Conservation (phyloP, 805 yeast species). For the Cyberlindnera bimundalis region DNA sequence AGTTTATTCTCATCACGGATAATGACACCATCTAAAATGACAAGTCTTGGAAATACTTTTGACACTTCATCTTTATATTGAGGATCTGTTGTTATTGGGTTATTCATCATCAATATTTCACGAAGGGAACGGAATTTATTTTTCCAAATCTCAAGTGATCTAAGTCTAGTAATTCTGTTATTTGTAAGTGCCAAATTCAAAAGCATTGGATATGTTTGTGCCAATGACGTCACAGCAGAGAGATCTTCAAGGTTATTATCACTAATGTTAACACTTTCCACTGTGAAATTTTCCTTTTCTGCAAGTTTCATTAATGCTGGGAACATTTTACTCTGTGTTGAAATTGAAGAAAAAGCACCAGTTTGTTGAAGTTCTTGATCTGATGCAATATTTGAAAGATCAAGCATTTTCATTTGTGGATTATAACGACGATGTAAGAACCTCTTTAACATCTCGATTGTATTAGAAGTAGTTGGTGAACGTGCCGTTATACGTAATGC, state of each 20-base stretch:
- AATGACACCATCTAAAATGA: conserved; percentile 71
- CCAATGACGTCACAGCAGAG: conserved; percentile 54
- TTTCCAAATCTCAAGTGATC: conserved; percentile 69
- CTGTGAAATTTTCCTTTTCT: conserved; percentile 42
- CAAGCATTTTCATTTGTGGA: conserved; percentile 59
- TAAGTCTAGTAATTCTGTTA: conserved; percentile 59
- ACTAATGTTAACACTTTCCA: conserved; percentile 70
- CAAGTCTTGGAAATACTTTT: conserved; percentile 72
- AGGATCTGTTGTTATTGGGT: conserved; percentile 58
- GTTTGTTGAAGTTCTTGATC: conserved; percentile 58
- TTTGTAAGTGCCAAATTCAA: conserved; percentile 77
- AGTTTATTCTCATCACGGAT: conserved; percentile 73
- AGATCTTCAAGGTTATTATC: conserved; percentile 64
- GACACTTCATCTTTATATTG: conserved; percentile 59
- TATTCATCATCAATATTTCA: conserved; percentile 74
- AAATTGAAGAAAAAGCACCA: conserved; percentile 61
- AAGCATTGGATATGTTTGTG: conserved; percentile 71
- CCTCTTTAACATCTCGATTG: conserved; percentile 59
- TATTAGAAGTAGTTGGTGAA: conserved; percentile 34
- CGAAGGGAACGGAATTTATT: conserved; percentile 69
- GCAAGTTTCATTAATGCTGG: conserved; percentile 88
- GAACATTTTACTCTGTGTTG: conserved; percentile 76
- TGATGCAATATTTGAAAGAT: conserved; percentile 58
- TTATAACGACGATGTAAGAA: conserved; percentile 69
- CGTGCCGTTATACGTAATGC: conserved; percentile 44